Percentiles rank a stretch among this genome's conserved stretches.
phyloP scores from a whole-genome alignment of 495 filamentous ascomycete genomes.

The Oidiodendron maius region DNA sequence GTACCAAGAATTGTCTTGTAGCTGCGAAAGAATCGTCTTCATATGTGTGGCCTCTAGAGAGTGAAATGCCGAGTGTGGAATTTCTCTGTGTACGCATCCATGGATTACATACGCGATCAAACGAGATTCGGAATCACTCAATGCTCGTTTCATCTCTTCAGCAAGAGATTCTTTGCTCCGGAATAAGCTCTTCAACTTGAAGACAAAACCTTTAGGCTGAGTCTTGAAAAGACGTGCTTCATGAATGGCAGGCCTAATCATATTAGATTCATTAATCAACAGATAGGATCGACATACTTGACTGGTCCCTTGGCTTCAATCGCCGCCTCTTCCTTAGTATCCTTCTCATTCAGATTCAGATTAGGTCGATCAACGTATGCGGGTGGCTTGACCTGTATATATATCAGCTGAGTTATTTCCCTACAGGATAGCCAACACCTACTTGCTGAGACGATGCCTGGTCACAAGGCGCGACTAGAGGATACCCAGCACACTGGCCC shows the following conservation, averaged over 20 bases:
- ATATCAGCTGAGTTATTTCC: too few relatives aligned
- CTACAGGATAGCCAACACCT: too few relatives aligned
- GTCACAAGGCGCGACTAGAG: too few relatives aligned
- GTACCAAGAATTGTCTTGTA: conserved; percentile 16
- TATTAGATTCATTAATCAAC: background rate
- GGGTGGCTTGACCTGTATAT: too few relatives aligned
- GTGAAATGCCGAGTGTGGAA: conserved; percentile 20
- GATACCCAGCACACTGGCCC: too few relatives aligned
- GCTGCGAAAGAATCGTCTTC: conserved; percentile 43
- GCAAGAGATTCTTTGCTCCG: conserved; percentile 19
- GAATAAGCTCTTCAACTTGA: conserved; percentile 19
- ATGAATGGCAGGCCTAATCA: conserved; percentile 2
- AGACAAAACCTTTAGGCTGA: conserved; percentile 7
- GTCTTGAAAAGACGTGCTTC: conserved; percentile 19
- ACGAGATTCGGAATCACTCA: conserved; percentile 13
- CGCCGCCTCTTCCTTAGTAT: background rate
- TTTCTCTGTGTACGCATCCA: background rate
- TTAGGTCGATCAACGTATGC: too few relatives aligned
- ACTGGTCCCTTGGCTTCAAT: too few relatives aligned
- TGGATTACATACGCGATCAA: conserved; percentile 15
- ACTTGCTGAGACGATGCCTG: too few relatives aligned
- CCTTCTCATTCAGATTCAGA: background rate
- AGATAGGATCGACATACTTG: conserved; percentile 1
- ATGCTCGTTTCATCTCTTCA: conserved; percentile 14
- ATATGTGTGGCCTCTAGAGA: conserved; percentile 45